phyloP scores from a whole-genome alignment of 805 yeast genomes.

The Candida silvatica region DNA sequence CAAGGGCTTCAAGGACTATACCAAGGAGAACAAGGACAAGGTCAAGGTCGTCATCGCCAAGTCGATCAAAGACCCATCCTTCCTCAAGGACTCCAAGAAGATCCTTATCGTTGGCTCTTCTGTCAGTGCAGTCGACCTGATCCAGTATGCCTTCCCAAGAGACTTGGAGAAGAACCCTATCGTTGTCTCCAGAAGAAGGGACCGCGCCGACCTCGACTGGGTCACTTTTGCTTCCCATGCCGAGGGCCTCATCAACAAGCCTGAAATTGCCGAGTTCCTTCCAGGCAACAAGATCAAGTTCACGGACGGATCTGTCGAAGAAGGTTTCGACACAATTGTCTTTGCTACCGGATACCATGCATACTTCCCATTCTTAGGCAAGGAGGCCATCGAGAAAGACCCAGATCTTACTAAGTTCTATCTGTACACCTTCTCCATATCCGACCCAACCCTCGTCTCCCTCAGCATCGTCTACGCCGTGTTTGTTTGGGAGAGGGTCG shows the following conservation, averaged over 20 bases:
- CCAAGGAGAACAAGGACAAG: constrained; percentile 30
- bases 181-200: constrained; percentile 9
- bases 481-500: constrained; percentile 40
- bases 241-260: constrained; percentile 12
- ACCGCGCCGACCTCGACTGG: constrained; percentile 6
- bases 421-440: constrained; percentile 29
- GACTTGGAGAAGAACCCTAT: constrained; percentile 18
- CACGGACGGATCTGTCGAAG: constrained; percentile 24
- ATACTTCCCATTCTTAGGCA: constrained; percentile 31
- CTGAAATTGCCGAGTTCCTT: constrained; percentile 10
- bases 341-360: constrained; percentile 46
- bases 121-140: constrained; percentile 31
- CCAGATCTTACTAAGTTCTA: constrained; percentile 17
- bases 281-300: constrained; percentile 18
- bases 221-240: constrained; percentile 6
- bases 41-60: constrained; percentile 45
- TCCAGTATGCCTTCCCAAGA: constrained; percentile 26
- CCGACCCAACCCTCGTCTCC: constrained; percentile 34
- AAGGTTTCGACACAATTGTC: constrained; percentile 29
- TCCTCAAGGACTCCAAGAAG: constrained; percentile 29
- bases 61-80: constrained; percentile 35
- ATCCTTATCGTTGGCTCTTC: constrained; percentile 35
- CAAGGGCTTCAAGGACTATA: constrained; percentile 15
- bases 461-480: constrained; percentile 34
- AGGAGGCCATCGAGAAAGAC: constrained; percentile 5